phyloP scores from a whole-genome alignment of 2,329 filamentous ascomycete genomes.

The Penicillium sclerotiorum region DNA sequence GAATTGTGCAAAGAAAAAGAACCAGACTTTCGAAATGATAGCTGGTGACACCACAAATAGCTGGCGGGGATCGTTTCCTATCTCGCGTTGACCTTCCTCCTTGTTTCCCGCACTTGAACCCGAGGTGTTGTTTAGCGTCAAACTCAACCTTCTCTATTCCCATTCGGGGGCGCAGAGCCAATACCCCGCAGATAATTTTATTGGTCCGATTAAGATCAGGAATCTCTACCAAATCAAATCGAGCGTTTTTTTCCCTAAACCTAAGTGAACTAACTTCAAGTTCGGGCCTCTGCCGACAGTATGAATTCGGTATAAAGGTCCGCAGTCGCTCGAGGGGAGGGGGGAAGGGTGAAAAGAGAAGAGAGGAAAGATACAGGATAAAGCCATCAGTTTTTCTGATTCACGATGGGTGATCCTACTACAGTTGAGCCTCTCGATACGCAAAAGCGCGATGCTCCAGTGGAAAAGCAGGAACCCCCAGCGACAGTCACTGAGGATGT shows the following conservation, averaged over 20 bases:
- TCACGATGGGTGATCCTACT: neutral
- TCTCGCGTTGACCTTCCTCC: slow-evolving; percentile 18
- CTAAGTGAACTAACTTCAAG: too few species aligned
- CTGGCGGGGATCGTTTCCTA: neutral
- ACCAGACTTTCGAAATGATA: too few species aligned
- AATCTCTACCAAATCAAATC: neutral
- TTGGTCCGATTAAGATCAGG: neutral
- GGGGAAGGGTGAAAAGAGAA: neutral
- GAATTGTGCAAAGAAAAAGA: too few species aligned
- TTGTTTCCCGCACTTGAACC: neutral
- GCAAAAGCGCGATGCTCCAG: neutral
- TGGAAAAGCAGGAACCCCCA: neutral
- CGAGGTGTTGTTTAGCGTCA: slow-evolving; percentile 4
- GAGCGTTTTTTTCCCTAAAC: too few species aligned
- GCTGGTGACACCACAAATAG: too few species aligned
- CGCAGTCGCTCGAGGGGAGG: neutral
- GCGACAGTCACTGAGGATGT: neutral
- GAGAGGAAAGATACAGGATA: neutral
- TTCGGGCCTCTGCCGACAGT: too few species aligned
- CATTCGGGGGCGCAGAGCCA: neutral
- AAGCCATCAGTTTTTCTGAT: neutral
- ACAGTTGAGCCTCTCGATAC: neutral
- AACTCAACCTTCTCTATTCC: neutral
- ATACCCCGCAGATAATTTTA: neutral
- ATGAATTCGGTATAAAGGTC: neutral